Percentiles rank a stretch among this genome's conserved stretches.
phyloP scores from a whole-genome alignment of 441 rosid genomes.

The Gossypium lobatum region DNA sequence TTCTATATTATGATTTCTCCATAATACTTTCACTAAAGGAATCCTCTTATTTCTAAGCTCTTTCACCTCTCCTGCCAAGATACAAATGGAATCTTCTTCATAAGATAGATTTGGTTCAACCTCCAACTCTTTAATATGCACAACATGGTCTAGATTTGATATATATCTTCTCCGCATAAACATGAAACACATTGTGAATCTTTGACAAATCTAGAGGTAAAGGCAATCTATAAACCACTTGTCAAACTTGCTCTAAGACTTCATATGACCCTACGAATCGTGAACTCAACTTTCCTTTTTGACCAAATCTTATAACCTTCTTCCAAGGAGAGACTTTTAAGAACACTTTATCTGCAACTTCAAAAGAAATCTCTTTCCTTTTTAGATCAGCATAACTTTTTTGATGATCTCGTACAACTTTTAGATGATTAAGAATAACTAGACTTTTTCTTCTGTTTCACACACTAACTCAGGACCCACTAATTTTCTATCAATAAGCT shows the following conservation, averaged over 20 bases:
- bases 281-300: not conserved
- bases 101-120: not conserved
- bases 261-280: not conserved
- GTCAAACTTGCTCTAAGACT: not conserved
- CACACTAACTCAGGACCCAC: not conserved
- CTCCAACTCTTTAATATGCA: too few relatives aligned
- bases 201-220: not conserved
- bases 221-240: not conserved
- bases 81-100: not conserved
- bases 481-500: not conserved
- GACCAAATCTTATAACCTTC: not conserved
- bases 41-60: not conserved
- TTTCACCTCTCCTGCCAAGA: not conserved
- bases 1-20: not conserved
- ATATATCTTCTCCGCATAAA: not conserved
- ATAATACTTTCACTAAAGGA: not conserved
- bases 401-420: not conserved
- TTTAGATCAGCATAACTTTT: not conserved
- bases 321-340: not conserved
- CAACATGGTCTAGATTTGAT: not conserved
- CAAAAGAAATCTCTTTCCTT: not conserved
- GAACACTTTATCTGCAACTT: not conserved
- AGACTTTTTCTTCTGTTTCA: not conserved
- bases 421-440: not conserved
- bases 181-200: not conserved